These are phyloP conservation scores for Globisporangium cystogenes DNA, from an alignment of 352 stramenopile species.

Conservation along the genomic window DNA sequence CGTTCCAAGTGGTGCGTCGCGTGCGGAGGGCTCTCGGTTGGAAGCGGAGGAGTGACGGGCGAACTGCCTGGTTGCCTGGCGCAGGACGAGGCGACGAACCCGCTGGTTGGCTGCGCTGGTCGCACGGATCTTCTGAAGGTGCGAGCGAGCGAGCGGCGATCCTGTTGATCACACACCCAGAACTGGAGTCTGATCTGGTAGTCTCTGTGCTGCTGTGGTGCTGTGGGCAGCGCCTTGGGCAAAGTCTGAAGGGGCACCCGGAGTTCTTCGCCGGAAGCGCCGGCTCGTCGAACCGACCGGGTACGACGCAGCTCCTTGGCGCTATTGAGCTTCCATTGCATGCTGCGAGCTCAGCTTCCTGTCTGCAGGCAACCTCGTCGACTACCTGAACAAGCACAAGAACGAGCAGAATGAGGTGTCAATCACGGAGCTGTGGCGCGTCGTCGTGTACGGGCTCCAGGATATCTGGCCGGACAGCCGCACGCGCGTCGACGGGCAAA, in stretches of 20 bases:
- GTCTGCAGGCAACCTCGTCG: constrained; percentile 60
- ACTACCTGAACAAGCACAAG: constrained; percentile 65
- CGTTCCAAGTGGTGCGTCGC: constrained; percentile 68
- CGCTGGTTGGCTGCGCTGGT: constrained; percentile 70
- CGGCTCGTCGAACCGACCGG: constrained; percentile 34
- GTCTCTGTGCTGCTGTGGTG: no score
- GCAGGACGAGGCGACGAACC: constrained; percentile 39
- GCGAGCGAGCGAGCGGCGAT: no score
- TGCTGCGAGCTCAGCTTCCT: no score
- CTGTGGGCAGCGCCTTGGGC: constrained; percentile 34
- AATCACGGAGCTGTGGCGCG: constrained; percentile 69
- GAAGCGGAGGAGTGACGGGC: not conserved
- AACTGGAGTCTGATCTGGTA: not conserved
- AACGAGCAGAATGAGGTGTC: constrained; percentile 49
- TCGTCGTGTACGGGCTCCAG: constrained; percentile 75
- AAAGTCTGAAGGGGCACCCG: constrained; percentile 62
- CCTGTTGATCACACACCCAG: no score
- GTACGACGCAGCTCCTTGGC: constrained; percentile 8
- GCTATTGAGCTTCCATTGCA: not conserved
- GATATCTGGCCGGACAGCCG: constrained; percentile 82
- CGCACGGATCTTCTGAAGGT: constrained; percentile 68
- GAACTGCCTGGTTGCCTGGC: not conserved
- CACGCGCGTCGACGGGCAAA: constrained; percentile 57
- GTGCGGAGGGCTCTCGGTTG: constrained; percentile 1
- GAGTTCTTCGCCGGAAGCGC: constrained; percentile 60